phyloP scores from a whole-genome alignment of 2,329 filamentous ascomycete species.

The Hymenoscyphus fructigenus region DNA sequence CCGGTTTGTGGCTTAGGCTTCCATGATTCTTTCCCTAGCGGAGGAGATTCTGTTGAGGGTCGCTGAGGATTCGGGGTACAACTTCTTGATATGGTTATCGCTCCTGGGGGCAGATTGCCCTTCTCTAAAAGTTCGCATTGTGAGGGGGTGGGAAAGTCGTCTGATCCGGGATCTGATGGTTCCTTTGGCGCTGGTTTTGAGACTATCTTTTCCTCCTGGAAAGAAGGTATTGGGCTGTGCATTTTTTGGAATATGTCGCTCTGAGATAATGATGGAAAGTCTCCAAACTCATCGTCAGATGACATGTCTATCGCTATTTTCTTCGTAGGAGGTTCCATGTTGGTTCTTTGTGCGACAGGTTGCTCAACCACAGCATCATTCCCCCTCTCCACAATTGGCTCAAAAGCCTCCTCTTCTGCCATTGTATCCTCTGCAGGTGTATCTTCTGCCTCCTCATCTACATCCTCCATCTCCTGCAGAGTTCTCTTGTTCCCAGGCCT shows the following conservation, averaged over 20 bases:
- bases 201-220: neutral
- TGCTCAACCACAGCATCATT: neutral
- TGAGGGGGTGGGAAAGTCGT: slow-evolving; percentile 34
- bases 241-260: slow-evolving; percentile 29
- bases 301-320: slow-evolving; percentile 16
- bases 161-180: slow-evolving; percentile 29
- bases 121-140: slow-evolving; percentile 30
- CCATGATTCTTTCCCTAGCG: neutral
- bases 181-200: slow-evolving; percentile 3
- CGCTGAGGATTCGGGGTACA: neutral
- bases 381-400: neutral
- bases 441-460: slow-evolving; percentile 24
- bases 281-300: slow-evolving; percentile 37
- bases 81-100: neutral
- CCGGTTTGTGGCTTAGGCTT: slow-evolving; percentile 9
- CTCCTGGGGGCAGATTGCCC: slow-evolving; percentile 9
- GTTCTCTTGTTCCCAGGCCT: slow-evolving; percentile 30
- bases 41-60: neutral
- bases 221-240: slow-evolving; percentile 20
- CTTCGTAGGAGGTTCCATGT: slow-evolving; percentile 17
- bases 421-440: neutral
- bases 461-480: slow-evolving; percentile 23
- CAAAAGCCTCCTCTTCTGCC: neutral
- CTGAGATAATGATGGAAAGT: slow-evolving; percentile 35
- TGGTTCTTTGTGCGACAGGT: neutral